A percentile compares a stretch with the other conserved stretches of the same genome.
Evolutionary conservation across 345 rosid genomes (phyloP).

Genomic region (Carallia brachiata): DNA sequence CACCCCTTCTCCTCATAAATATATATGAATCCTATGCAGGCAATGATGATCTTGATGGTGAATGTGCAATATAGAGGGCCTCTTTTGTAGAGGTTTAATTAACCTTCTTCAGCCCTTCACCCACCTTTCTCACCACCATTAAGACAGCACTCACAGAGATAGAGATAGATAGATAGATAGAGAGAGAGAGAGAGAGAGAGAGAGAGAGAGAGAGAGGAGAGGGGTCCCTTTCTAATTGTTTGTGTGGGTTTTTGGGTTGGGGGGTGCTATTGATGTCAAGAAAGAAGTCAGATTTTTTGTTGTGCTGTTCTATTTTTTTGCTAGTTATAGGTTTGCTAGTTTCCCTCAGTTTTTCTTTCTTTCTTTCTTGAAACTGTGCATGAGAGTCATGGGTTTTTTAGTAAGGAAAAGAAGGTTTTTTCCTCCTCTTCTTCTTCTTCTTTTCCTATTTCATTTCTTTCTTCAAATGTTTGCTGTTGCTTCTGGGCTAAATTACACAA

Average conservation of each 20-base stretch:
- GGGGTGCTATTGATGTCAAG: constrained; percentile 9
- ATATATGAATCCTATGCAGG: constrained; percentile 36
- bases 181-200: constrained; percentile 11
- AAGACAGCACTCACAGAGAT: neutral
- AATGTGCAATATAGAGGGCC: constrained; percentile 29
- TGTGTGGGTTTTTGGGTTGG: constrained; percentile 25
- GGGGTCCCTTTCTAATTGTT: constrained; percentile 32
- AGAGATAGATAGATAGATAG: neutral
- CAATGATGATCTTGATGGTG: constrained; percentile 53
- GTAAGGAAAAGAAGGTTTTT: constrained; percentile 22
- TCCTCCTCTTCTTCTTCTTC: constrained; percentile 20
- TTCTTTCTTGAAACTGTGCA: constrained; percentile 35
- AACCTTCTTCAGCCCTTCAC: constrained; percentile 42
- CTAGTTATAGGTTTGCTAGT: constrained; percentile 32
- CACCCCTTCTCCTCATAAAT: neutral
- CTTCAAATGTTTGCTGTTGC: constrained; percentile 10
- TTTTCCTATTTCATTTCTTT: neutral
- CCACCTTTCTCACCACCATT: constrained; percentile 51
- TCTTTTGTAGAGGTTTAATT: constrained; percentile 33
- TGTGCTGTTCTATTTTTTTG: constrained; percentile 8
- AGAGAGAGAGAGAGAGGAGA: constrained; percentile 18
- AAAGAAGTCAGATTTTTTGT: constrained; percentile 16
- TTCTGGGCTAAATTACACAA: constrained; percentile 49
- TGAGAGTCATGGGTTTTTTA: constrained; percentile 34
- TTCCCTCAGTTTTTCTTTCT: constrained; percentile 2